Percentiles rank a stretch among this genome's conserved stretches.
Evolutionary conservation across 768 basidiomycete species (phyloP).

Genomic region (Amanita pseudoporphyria): DNA sequence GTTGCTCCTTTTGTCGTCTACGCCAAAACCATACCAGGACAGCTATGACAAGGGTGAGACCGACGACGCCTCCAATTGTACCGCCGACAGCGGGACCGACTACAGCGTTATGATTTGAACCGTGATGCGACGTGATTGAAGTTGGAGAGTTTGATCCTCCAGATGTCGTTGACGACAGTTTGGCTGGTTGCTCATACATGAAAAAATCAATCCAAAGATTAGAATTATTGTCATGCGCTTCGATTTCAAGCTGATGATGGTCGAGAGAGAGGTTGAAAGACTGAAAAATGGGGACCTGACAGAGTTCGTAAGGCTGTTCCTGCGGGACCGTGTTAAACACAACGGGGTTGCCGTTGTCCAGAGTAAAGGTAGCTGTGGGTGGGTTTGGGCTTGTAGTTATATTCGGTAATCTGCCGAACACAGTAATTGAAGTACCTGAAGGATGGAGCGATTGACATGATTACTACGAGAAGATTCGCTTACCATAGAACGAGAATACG

Average conservation of each 20-base stretch:
- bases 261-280: neutral
- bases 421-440: neutral
- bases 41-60: too few species aligned
- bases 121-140: neutral
- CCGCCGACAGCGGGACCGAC: neutral
- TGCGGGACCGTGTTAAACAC: neutral
- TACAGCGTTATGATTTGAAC: neutral
- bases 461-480: neutral
- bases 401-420: neutral
- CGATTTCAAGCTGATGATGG: neutral
- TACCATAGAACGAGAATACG: neutral
- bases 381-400: neutral
- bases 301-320: neutral
- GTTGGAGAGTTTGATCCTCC: neutral
- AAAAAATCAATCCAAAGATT: neutral
- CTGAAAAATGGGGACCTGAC: conserved; percentile 1
- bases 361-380: neutral
- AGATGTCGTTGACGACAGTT: neutral
- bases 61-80: neutral
- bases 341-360: neutral
- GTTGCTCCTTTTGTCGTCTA: too few species aligned
- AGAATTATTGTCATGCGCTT: neutral
- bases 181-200: neutral
- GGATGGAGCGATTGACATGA: neutral
- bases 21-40: too few species aligned